Conservation (phyloP, 2,329 filamentous ascomycete species). For the Chaetomiaceae sp. region DNA sequence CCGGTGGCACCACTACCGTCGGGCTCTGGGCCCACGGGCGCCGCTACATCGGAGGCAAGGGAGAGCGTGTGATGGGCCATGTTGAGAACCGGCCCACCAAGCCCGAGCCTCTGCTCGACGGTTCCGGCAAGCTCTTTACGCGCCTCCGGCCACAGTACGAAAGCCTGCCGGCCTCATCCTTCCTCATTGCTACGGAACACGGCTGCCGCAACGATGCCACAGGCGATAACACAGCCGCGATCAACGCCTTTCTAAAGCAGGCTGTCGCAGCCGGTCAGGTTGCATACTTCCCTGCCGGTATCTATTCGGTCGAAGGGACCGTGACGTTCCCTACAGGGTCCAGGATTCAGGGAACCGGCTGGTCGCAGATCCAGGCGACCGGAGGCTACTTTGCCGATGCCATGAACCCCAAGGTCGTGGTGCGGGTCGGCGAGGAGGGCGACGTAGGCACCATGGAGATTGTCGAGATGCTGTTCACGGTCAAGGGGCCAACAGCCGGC, state of each 20-base stretch:
- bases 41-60: constrained; percentile 42
- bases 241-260: constrained; percentile 59
- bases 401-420: constrained; percentile 72
- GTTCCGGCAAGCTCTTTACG: constrained; percentile 67
- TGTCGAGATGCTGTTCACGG: constrained; percentile 79
- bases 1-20: not conserved
- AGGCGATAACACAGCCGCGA: constrained; percentile 82
- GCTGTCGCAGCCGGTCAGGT: constrained; percentile 50
- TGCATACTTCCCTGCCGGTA: constrained; percentile 70
- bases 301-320: constrained; percentile 65
- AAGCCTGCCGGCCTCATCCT: constrained; percentile 56
- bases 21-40: not conserved
- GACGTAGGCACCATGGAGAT: constrained; percentile 80
- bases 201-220: constrained; percentile 83
- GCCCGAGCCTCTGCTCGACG: constrained; percentile 57
- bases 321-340: constrained; percentile 70
- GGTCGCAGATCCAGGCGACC: constrained; percentile 81
- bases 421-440: constrained; percentile 74
- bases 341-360: constrained; percentile 85
- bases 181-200: constrained; percentile 75
- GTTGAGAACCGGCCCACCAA: constrained; percentile 36
- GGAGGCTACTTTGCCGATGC: constrained; percentile 69
- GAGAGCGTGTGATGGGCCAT: constrained; percentile 30
- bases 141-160: constrained; percentile 87
- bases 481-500: constrained; percentile 69